Conservation (phyloP, 2,329 filamentous ascomycete species). For the Aureobasidium sp. region DNA sequence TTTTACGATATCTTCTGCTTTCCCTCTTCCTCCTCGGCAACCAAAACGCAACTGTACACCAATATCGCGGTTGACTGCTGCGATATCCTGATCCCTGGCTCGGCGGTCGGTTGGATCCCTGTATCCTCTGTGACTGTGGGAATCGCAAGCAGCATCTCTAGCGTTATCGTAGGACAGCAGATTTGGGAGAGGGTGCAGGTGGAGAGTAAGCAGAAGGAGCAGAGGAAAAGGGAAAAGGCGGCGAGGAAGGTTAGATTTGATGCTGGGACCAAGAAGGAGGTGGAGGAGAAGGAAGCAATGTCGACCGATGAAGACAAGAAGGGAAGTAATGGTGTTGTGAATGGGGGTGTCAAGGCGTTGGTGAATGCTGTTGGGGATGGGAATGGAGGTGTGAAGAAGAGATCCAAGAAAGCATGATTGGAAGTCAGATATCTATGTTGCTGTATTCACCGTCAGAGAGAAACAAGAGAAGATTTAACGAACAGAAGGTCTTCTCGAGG, state of each 20-base stretch:
- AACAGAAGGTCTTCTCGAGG: not conserved
- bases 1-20: slow-evolving; percentile 30
- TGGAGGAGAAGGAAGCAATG: not conserved
- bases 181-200: slow-evolving; percentile 43
- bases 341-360: not conserved
- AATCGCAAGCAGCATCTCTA: slow-evolving; percentile 51
- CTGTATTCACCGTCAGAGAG: no score
- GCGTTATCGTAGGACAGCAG: slow-evolving; percentile 50
- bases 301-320: not conserved
- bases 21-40: not conserved
- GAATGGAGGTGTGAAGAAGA: not conserved
- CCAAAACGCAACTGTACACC: slow-evolving; percentile 22
- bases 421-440: not conserved
- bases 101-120: slow-evolving; percentile 51
- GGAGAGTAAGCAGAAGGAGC: not conserved
- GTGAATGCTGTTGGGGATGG: not conserved
- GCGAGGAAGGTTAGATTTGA: not conserved
- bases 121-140: slow-evolving; percentile 46
- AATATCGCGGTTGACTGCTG: slow-evolving; percentile 48
- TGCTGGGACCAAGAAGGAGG: not conserved
- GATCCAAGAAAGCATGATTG: not conserved
- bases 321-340: not conserved
- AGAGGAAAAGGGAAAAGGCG: not conserved
- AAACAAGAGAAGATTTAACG: no score
- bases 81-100: slow-evolving; percentile 55